Evolutionary conservation across 2,329 filamentous ascomycete species (phyloP).

Genomic region (Ophiostoma sp.): DNA sequence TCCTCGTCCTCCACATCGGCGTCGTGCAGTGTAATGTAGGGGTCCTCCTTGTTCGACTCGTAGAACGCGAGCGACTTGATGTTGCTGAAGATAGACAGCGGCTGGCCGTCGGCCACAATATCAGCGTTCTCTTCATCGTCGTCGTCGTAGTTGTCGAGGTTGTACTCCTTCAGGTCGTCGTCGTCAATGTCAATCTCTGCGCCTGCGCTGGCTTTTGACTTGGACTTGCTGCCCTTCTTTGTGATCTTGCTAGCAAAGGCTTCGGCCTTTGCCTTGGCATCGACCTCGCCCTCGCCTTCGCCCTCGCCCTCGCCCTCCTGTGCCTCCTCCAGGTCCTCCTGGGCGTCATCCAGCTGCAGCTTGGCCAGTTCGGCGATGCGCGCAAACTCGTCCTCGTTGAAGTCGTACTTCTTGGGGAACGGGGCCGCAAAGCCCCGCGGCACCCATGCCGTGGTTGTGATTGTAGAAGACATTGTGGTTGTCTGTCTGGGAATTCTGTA

Average conservation of each 20-base stretch:
- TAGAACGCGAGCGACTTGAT: slow-evolving; percentile 91
- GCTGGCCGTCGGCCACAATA: slow-evolving; percentile 44
- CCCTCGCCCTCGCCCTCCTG: slow-evolving; percentile 34
- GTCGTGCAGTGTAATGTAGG: slow-evolving; percentile 85
- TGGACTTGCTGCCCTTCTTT: slow-evolving; percentile 29
- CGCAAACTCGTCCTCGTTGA: slow-evolving; percentile 69
- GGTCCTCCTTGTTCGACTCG: slow-evolving; percentile 88
- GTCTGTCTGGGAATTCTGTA: not conserved
- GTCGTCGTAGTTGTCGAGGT: slow-evolving; percentile 93
- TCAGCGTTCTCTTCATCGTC: slow-evolving; percentile 56
- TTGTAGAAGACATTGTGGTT: slow-evolving; percentile 42
- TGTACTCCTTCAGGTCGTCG: slow-evolving; percentile 91
- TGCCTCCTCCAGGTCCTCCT: slow-evolving; percentile 75
- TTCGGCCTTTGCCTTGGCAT: slow-evolving; percentile 21
- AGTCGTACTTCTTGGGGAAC: slow-evolving; percentile 68
- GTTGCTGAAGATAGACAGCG: slow-evolving; percentile 91
- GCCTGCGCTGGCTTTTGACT: slow-evolving; percentile 28
- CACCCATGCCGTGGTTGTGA: slow-evolving; percentile 70
- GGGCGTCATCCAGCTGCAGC: slow-evolving; percentile 83
- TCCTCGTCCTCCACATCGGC: slow-evolving; percentile 63
- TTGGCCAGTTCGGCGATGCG: slow-evolving; percentile 70
- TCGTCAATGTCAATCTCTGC: slow-evolving; percentile 51
- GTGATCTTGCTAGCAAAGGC: slow-evolving; percentile 15
- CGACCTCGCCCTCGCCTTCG: slow-evolving; percentile 23
- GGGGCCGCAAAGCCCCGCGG: slow-evolving; percentile 70